Evolutionary conservation across 2,329 filamentous ascomycete species (phyloP), one percentile per base, ranked within the genome.

Genomic region (Botrytis porri): DNA sequence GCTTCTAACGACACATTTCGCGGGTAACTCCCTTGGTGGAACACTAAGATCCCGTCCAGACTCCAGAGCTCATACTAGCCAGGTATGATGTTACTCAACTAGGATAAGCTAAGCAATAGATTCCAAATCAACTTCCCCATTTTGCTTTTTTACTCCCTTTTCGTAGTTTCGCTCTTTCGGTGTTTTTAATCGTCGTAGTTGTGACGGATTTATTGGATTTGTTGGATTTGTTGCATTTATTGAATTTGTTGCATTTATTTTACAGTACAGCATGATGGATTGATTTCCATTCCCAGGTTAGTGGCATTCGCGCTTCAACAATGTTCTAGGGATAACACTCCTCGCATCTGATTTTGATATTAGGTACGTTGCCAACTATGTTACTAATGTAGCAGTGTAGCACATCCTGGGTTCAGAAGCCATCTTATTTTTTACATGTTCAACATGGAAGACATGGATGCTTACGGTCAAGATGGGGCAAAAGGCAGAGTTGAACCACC

Each of bases 81-180:
- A 3, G 22, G 64, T 66, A 66, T 51, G 64, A 39, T 25, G 43
- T 29, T 54, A 54, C 48, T 54, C 20, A 39, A n/a, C 64, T 67
- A 67, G 48, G 18, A 29, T 35, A 54, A 67, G 45, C 16, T 54
- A 25, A 16, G 35, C 48, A 67, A 41, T 29, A 67, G 29, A 54
- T 54, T 54, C 3, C 64, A 41, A 54, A 67, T 39, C 25, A 54
- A 39, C 35, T 54, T 66, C 32, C 25, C 45, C 22, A 54, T 67
- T 67, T 67, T 67, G 64, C 64, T 54, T 67, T 64, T 66, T 67
- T 39, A 9, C 43, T 54, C 45, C 32, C 45, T 51, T 51, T 39
- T 51, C 45, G 64, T 32, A 37, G 32, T 65, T 45, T 48, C 29
- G 62, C 43, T 63, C 61, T n/a, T n/a, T 32, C 12, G 29, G 45